Evolutionary conservation across 2,329 filamentous ascomycete genomes (phyloP).

Genomic region (Monilinia fructigena): DNA sequence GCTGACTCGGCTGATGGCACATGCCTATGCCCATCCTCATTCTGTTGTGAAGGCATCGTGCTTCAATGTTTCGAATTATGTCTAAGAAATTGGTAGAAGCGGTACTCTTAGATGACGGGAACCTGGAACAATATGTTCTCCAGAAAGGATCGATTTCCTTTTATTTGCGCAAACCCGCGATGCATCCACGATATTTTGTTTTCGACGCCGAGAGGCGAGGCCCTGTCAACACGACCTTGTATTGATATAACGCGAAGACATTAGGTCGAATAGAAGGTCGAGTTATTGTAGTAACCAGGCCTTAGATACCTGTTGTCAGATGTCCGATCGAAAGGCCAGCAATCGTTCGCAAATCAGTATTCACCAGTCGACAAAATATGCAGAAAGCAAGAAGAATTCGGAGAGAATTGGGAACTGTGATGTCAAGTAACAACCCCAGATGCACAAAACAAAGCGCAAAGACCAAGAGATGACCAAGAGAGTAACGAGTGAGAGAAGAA

Average conservation of each 20-base stretch:
- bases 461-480: slow-evolving; percentile 32
- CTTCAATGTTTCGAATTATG: slow-evolving; percentile 23
- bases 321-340: slow-evolving; percentile 30
- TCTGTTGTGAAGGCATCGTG: slow-evolving; percentile 31
- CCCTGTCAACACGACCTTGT: slow-evolving; percentile 36
- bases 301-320: slow-evolving; percentile 9
- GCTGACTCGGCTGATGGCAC: slow-evolving; percentile 25
- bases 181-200: slow-evolving; percentile 28
- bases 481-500: slow-evolving; percentile 29
- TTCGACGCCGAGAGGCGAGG: slow-evolving; percentile 20
- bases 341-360: slow-evolving; percentile 17
- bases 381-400: slow-evolving; percentile 17
- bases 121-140: slow-evolving; percentile 8
- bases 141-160: slow-evolving; percentile 22
- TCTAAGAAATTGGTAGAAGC: slow-evolving; percentile 23
- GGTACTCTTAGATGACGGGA: slow-evolving; percentile 23
- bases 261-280: slow-evolving; percentile 31
- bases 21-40: slow-evolving; percentile 24
- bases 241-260: slow-evolving; percentile 30
- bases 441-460: slow-evolving; percentile 21
- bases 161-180: slow-evolving; percentile 29
- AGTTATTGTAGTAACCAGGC: slow-evolving; percentile 16
- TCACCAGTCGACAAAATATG: slow-evolving; percentile 17
- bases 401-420: slow-evolving; percentile 25
- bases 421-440: slow-evolving; percentile 22